Evolutionary conservation across 2,329 filamentous ascomycete genomes (phyloP), one percentile per base, ranked within the genome.

Genomic region (Pseudogymnoascus sp.): DNA sequence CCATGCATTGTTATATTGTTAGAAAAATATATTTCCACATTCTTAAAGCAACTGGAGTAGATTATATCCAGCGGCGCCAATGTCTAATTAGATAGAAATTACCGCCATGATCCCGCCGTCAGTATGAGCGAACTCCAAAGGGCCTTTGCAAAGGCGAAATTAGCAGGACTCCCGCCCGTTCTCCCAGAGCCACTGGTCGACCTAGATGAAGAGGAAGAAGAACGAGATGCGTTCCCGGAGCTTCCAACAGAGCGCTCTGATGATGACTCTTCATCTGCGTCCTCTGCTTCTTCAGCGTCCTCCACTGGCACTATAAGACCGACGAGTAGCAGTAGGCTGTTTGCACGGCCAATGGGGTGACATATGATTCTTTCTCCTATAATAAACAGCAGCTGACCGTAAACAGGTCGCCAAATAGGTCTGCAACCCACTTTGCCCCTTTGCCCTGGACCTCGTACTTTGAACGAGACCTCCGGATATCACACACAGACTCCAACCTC

Each of bases 301-400:
- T 97, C 93, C 1, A 91, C 92, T 3, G 92, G 93, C 26, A 97
- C 93, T n/a, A 83, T 97, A 65, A 88, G 91, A 67, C 91, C 93
- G 0, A 90, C 89, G 8, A 84, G 85, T 6, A 88, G 84, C 68
- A 85, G 87, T 69, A 87, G 87, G 66, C 78, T 92, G 42, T 91
- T 92, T 76, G 88, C 88, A 64, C 82, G 87, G 68, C 85, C 87
- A 56, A 81, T 83, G 76, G 82, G 86, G 88, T 90, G 67, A 68
- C 61, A 65, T 62, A 21, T 29, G 40, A 65, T 44, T 61, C 24
- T 19, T 63, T 59, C 50, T 35, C 56, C 62, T 35, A n/a, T 42
- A 37, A 31, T n/a, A 29, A 61, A 42, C 31, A 44, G 21, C 61
- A 61, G 40, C 35, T 35, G 14, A 47, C 62, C 53, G 29, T 65